Base-by-base conservation (phyloP, 495 filamentous ascomycete species). In the Penicillium argentinense region DNA sequence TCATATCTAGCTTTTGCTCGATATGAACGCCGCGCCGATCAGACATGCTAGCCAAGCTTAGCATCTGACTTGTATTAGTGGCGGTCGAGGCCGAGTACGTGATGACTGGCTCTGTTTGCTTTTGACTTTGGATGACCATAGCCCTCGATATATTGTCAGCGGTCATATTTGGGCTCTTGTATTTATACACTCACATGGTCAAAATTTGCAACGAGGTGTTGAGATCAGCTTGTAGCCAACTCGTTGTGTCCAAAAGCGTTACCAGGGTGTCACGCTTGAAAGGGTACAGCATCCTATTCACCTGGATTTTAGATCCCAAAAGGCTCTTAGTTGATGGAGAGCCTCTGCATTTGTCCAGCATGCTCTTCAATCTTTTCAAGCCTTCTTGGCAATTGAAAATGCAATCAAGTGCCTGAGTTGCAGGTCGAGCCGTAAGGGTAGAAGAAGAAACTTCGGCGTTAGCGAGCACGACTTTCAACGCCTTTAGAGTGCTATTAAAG, bases 111-210 rank as follows among this genome's bases (percentile, higher is more conserved):
- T 29, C 33, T 46, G 30, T 37, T 24, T 38, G 43, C 32, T 29
- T 38, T 6, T 46, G 43, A 29, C n/a, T 1, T n/a, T 28, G 25
- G 14, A 12, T 21, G 21, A 46, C 9, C 43, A 39, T 46, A 19
- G 43, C 32, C 43, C 43, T 44, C n/a, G n/a, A n/a, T n/a, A n/a
- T n/a, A n/a, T n/a, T n/a, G n/a, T n/a, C n/a, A n/a, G n/a, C n/a
- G n/a, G n/a, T n/a, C n/a, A n/a, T n/a, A n/a, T n/a, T n/a, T n/a
- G n/a, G n/a, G n/a, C n/a, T n/a, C n/a, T n/a, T n/a, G n/a, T n/a
- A n/a, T n/a, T n/a, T n/a, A n/a, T n/a, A n/a, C n/a, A n/a, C 47
- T 53, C 26, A 47, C 50, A 53, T 30, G 19, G 37, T 45, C 27
- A 56, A 33, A 22, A 52, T 36, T 25, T 51, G 48, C 5, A 56